Evolutionary conservation across 2,329 filamentous ascomycete species (phyloP).

Genomic region (Ophiocordyceps camponoti-leonardi): DNA sequence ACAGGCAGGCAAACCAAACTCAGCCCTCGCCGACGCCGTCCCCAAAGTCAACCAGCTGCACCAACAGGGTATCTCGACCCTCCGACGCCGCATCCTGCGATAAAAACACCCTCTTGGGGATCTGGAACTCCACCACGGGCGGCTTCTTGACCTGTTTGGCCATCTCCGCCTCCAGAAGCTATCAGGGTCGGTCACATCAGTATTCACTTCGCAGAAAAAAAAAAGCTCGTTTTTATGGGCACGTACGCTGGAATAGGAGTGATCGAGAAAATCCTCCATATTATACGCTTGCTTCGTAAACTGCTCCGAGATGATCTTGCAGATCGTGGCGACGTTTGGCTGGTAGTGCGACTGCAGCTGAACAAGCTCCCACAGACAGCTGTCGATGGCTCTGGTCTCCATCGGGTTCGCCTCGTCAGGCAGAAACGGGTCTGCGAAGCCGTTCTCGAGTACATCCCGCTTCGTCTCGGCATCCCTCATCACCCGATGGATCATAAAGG

Average conservation of each 20-base stretch:
- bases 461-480: slow-evolving; percentile 39
- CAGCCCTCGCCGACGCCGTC: slow-evolving; percentile 1
- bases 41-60: slow-evolving; percentile 44
- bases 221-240: background rate
- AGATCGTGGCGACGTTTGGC: slow-evolving; percentile 86
- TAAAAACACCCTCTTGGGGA: slow-evolving; percentile 67
- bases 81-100: slow-evolving; percentile 29
- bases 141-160: slow-evolving; percentile 68
- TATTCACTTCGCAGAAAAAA: background rate
- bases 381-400: slow-evolving; percentile 75
- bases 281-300: slow-evolving; percentile 94
- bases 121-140: slow-evolving; percentile 84
- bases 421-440: slow-evolving; percentile 57
- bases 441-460: slow-evolving; percentile 40
- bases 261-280: slow-evolving; percentile 92
- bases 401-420: slow-evolving; percentile 65
- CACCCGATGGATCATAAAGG: slow-evolving; percentile 87
- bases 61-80: slow-evolving; percentile 35
- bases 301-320: slow-evolving; percentile 87
- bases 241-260: slow-evolving; percentile 70
- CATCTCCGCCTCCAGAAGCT: slow-evolving; percentile 75
- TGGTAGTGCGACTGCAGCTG: slow-evolving; percentile 88
- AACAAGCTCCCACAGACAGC: slow-evolving; percentile 86
- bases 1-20: background rate
- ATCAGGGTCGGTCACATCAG: background rate